A percentile compares a stretch with the other conserved stretches of the same genome.
Evolutionary conservation across 129 eudicot genomes (phyloP).

Genomic region (Dittrichia graveolens): DNA sequence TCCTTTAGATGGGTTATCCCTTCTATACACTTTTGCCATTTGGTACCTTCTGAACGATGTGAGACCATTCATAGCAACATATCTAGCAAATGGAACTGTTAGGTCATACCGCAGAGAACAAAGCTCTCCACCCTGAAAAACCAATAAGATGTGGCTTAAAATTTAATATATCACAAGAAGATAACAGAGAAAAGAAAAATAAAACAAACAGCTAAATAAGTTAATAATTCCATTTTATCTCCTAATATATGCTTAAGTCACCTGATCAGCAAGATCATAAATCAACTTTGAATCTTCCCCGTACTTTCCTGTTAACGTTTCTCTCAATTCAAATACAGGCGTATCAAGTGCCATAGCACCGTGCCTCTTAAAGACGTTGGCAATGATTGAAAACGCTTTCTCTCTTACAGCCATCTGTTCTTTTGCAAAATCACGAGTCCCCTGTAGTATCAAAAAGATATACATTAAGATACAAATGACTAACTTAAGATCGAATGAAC

Average conservation of each 20-base stretch:
- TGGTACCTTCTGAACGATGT: conserved; percentile 86
- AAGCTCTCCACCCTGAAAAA: conserved; percentile 92
- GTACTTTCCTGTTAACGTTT: conserved; percentile 90
- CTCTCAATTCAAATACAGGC: conserved; percentile 90
- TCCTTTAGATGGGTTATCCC: conserved; percentile 97
- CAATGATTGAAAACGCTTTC: conserved; percentile 69
- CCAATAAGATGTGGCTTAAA: conserved; percentile 4
- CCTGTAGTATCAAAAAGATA: conserved; percentile 43
- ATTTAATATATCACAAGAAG: neutral
- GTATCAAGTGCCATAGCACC: conserved; percentile 97
- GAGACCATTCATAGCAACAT: conserved; percentile 89
- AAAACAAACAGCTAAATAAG: neutral
- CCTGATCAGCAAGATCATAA: conserved; percentile 98
- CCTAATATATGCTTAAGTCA: conserved; percentile 14
- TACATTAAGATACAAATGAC: neutral
- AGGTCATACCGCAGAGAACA: conserved; percentile 94
- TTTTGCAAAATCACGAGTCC: conserved; percentile 95
- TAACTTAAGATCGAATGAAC: neutral
- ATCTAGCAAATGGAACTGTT: conserved; percentile 95
- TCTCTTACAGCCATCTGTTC: conserved; percentile 94
- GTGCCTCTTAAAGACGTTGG: conserved; percentile 73
- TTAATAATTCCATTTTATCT: neutral
- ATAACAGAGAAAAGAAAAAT: conserved; percentile 1
- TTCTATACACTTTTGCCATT: conserved; percentile 84
- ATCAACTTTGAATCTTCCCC: conserved; percentile 97